A percentile compares a stretch with the other conserved stretches of the same genome.
These are phyloP conservation scores for Hypoxylon subgilvum DNA, from an alignment of 495 filamentous ascomycete species.

Conservation along the genomic window DNA sequence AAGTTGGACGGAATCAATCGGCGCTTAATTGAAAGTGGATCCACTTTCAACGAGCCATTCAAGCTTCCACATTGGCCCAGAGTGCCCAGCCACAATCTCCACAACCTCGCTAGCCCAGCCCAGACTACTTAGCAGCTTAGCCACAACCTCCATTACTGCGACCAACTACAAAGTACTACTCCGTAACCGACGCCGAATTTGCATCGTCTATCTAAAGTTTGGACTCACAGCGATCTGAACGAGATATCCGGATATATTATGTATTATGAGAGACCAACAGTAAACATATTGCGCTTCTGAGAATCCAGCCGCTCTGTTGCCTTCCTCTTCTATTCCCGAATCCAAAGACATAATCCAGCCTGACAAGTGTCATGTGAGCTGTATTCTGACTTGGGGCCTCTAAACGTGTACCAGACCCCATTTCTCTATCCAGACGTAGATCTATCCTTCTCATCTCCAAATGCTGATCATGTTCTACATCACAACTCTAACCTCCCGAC, in stretches of 20 bases:
- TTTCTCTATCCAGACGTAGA: neutral
- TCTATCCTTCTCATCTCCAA: neutral
- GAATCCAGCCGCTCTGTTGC: constrained; percentile 5
- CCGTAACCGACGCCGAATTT: no score
- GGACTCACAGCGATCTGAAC: no score
- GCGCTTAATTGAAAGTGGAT: constrained; percentile 25
- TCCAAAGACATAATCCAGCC: neutral
- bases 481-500: constrained; percentile 18
- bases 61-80: neutral
- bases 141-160: no score
- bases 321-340: constrained; percentile 2
- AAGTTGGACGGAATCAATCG: neutral
- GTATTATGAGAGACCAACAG: neutral
- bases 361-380: constrained; percentile 10
- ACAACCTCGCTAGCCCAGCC: no score
- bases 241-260: neutral
- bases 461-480: constrained; percentile 2
- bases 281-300: constrained; percentile 16
- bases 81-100: no score
- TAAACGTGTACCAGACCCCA: neutral
- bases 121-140: no score
- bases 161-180: no score
- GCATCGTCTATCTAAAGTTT: no score
- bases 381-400: neutral
- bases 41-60: neutral